Conservation (phyloP, 2,329 filamentous ascomycete species). For the Pezicula carpinea region DNA sequence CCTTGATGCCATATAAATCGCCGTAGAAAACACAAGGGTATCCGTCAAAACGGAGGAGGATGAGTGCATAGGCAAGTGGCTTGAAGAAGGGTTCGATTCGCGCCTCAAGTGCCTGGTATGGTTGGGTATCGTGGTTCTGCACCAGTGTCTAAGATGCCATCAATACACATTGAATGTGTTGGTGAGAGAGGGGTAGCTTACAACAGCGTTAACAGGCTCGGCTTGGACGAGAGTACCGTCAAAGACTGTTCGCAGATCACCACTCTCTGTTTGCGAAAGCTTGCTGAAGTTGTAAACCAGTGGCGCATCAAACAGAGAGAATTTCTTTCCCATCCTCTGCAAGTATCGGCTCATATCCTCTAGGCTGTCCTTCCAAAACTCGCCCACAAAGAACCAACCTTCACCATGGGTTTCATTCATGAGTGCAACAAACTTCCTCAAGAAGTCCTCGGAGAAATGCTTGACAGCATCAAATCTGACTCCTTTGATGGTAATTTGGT, state of each 20-base stretch:
- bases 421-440: constrained; percentile 56
- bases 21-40: constrained; percentile 68
- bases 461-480: constrained; percentile 70
- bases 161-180: background rate
- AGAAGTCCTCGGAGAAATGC: constrained; percentile 66
- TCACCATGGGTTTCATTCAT: constrained; percentile 46
- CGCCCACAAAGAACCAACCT: constrained; percentile 61
- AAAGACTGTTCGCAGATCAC: constrained; percentile 61
- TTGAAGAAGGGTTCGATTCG: constrained; percentile 65
- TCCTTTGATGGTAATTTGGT: constrained; percentile 55
- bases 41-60: constrained; percentile 59
- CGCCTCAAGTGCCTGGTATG: constrained; percentile 57
- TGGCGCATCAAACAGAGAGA: constrained; percentile 62
- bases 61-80: constrained; percentile 65
- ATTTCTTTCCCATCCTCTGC: constrained; percentile 51
- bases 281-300: constrained; percentile 63
- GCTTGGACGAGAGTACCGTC: constrained; percentile 52
- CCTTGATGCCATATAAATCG: constrained; percentile 59
- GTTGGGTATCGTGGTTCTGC: constrained; percentile 68
- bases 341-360: constrained; percentile 53
- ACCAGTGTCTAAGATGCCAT: constrained; percentile 51
- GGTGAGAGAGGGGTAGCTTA: constrained; percentile 29
- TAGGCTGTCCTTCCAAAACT: constrained; percentile 62
- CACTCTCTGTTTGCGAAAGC: constrained; percentile 49
- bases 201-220: constrained; percentile 52